phyloP scores from a whole-genome alignment of 805 yeast genomes.

The Danielia reshetovae region DNA sequence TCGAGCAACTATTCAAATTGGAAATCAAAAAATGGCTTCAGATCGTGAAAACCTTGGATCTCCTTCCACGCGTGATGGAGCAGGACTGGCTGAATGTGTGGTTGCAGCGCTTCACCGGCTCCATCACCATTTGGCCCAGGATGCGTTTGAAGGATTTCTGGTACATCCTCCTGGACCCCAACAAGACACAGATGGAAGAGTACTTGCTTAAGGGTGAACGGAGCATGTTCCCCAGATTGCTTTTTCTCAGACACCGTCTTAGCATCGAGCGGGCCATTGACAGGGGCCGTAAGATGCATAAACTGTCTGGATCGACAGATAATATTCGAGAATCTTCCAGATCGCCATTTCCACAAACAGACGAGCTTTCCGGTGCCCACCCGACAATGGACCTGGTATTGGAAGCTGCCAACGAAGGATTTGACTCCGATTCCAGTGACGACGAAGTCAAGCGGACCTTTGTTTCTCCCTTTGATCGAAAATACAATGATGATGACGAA shows the following conservation, averaged over 20 bases:
- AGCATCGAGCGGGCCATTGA: conserved; percentile 63
- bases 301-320: conserved; percentile 1
- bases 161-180: conserved; percentile 66
- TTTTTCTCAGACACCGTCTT: conserved; percentile 62
- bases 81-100: conserved; percentile 81
- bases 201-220: conserved; percentile 62
- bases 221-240: conserved; percentile 61
- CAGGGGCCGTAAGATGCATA: conserved; percentile 38
- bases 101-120: conserved; percentile 70
- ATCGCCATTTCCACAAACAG: neutral
- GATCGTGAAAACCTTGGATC: conserved; percentile 58
- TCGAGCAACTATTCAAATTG: conserved; percentile 65
- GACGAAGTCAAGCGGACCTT: conserved; percentile 1
- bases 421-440: conserved; percentile 11
- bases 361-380: neutral
- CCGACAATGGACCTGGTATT: conserved; percentile 2
- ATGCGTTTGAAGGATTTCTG: conserved; percentile 55
- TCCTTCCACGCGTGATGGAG: conserved; percentile 63
- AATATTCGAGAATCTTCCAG: neutral
- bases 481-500: conserved; percentile 1
- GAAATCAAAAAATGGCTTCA: conserved; percentile 78
- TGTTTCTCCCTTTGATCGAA: neutral
- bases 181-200: conserved; percentile 48
- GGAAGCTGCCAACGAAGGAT: conserved; percentile 5
- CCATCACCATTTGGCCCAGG: conserved; percentile 75